Base-by-base conservation (phyloP, 129 eudicot species). In the Smallanthus sonchifolius region DNA sequence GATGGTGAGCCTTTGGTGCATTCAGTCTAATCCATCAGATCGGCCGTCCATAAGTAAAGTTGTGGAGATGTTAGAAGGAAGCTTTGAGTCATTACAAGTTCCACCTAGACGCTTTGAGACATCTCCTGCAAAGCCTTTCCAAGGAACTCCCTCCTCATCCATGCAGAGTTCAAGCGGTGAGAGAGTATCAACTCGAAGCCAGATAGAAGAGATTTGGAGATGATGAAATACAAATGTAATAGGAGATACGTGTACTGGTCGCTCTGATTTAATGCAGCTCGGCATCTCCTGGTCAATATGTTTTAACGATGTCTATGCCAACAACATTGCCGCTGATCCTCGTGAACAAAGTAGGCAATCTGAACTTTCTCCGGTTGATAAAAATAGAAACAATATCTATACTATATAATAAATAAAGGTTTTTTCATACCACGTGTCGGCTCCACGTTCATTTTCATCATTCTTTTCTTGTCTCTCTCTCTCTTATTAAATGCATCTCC, bases 1-100 rank as follows among this genome's bases (percentile, higher is more conserved):
- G 2, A 48, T 79, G 0, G 88, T 87, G 36, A 84, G 92, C 28
- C 63, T 90, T 8, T 90, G 88, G 90, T 87, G 90, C 80, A 82
- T 86, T 8, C 88, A 84, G 66, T 80, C 75, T 0, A 36, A 67
- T 43, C 96, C 92, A 48, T 67, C 73, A n/a, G 78, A 64, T 2
- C 43, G 73, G 7, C 79, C 79, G 19, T 17, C 79, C 10, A 65
- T 64, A 40, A 75, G 65, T 36, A 49, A 49, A 28, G 79, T 75
- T 36, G 48, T 75, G 34, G 73, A 65, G 34, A 75, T 75, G 79
- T 51, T 75, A 10, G 79, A 75, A 65, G 73, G 72, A 10, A 48
- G 79, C 65, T 4, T 75, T 32, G 72, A 75, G 1, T 64, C 73
- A 24, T 48, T 75, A 65, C 64, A 65, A 61, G 56, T 74, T 61